A percentile compares a stretch with the other conserved stretches of the same genome.
These are phyloP conservation scores for Adenanthera pavonina DNA, from an alignment of 306 rosid genomes.

Conservation along the genomic window DNA sequence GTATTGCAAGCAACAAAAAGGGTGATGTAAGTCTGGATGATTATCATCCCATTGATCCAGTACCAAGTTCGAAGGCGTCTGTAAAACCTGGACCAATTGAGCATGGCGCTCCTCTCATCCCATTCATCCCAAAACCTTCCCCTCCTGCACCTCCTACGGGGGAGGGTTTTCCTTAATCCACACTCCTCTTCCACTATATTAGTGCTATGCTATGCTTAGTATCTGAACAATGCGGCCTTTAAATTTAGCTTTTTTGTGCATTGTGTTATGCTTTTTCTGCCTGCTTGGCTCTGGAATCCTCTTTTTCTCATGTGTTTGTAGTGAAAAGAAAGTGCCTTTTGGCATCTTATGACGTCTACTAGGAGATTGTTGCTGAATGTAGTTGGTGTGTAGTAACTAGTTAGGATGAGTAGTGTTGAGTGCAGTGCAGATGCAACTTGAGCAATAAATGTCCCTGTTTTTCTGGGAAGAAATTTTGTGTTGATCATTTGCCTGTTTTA, in stretches of 20 bases:
- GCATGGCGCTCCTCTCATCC: slow-evolving; percentile 74
- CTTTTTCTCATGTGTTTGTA: slow-evolving; percentile 19
- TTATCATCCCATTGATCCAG: slow-evolving; percentile 68
- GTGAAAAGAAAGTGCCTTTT: background rate
- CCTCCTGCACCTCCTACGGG: slow-evolving; percentile 53
- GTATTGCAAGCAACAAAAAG: slow-evolving; percentile 15
- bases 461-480: background rate
- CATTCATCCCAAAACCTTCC: slow-evolving; percentile 71
- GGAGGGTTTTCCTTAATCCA: slow-evolving; percentile 30
- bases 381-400: background rate
- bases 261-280: slow-evolving; percentile 16
- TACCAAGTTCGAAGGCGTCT: slow-evolving; percentile 57
- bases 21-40: slow-evolving; percentile 55
- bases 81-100: slow-evolving; percentile 68
- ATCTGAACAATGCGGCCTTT: slow-evolving; percentile 20
- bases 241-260: slow-evolving; percentile 14
- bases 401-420: background rate
- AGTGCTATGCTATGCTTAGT: slow-evolving; percentile 37
- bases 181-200: background rate
- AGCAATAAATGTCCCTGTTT: slow-evolving; percentile 3
- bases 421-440: slow-evolving; percentile 26
- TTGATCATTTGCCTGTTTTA: background rate
- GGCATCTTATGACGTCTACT: slow-evolving; percentile 33
- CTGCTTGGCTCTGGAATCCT: slow-evolving; percentile 24
- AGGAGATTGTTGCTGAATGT: background rate